These are phyloP conservation scores for Ziziphus jujuba DNA, from an alignment of 306 rosid genomes.

Conservation along the genomic window DNA sequence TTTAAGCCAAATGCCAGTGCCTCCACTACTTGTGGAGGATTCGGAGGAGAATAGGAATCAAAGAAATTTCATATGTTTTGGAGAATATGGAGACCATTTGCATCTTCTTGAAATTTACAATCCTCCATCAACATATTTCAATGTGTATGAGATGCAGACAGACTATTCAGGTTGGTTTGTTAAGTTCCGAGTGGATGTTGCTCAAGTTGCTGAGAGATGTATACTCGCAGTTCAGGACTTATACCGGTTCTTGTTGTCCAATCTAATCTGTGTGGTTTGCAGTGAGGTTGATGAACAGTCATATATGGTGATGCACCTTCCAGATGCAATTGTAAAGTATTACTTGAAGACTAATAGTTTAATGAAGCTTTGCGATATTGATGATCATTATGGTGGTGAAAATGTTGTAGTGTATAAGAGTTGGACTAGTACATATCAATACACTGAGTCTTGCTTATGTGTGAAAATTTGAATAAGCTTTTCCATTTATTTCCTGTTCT, in stretches of 20 bases:
- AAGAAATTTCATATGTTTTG: background rate
- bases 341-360: conserved; percentile 15
- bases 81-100: conserved; percentile 32
- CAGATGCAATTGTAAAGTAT: conserved; percentile 16
- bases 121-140: conserved; percentile 10
- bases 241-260: too few relatives aligned
- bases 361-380: conserved; percentile 8
- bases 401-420: too few relatives aligned
- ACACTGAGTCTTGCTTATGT: too few relatives aligned
- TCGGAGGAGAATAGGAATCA: conserved; percentile 12
- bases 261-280: too few relatives aligned
- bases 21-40: conserved; percentile 9
- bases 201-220: too few relatives aligned
- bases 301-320: conserved; percentile 20
- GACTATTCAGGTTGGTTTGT: too few relatives aligned
- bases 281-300: conserved; percentile 13
- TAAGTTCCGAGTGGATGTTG: too few relatives aligned
- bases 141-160: too few relatives aligned
- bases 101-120: conserved; percentile 24
- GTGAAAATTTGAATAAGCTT: too few relatives aligned
- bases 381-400: too few relatives aligned
- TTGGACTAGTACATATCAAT: too few relatives aligned
- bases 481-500: too few relatives aligned
- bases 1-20: conserved; percentile 14
- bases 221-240: background rate